A percentile compares a stretch with the other conserved stretches of the same genome.
Evolutionary conservation across 169 alveolate genomes (phyloP).

Genomic region (Eimeria falciformis): DNA sequence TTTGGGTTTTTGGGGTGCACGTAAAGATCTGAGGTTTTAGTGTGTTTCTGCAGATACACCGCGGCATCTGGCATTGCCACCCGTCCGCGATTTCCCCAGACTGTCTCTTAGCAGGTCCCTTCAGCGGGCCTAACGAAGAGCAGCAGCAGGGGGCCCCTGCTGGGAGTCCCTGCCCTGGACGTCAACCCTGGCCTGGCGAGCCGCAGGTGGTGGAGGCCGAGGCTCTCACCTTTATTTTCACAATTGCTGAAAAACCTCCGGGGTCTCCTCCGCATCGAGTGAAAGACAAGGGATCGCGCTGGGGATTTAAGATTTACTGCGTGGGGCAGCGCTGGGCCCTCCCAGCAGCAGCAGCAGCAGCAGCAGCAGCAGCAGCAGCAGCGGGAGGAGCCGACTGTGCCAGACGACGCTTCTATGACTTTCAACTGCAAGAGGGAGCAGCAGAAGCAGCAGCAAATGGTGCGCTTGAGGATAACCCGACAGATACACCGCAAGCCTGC

Average conservation of each 20-base stretch:
- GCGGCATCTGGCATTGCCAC: constrained; percentile 44
- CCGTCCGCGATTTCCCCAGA: background rate
- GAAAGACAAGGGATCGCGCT: constrained; percentile 31
- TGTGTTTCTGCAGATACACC: constrained; percentile 18
- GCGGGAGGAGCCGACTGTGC: background rate
- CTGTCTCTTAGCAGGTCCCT: constrained; percentile 48
- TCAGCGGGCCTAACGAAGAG: constrained; percentile 22
- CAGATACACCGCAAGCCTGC: too few species aligned
- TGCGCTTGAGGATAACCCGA: too few species aligned
- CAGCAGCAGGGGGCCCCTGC: constrained; percentile 15
- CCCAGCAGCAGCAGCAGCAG: constrained; percentile 56
- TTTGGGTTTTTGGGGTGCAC: too few species aligned
- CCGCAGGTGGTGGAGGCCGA: constrained; percentile 16
- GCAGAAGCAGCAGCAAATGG: too few species aligned
- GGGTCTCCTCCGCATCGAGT: background rate
- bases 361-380: constrained; percentile 55
- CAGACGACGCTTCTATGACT: background rate
- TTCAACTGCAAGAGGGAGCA: background rate
- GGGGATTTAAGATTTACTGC: constrained; percentile 60
- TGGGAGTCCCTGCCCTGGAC: background rate
- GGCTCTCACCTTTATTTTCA: background rate
- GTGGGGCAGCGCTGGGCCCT: constrained; percentile 60
- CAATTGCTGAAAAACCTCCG: constrained; percentile 1
- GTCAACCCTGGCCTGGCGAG: constrained; percentile 44
- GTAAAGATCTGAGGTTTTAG: background rate